Conservation (phyloP, 176 grass and related monocot species). For the Carex kokanica region DNA sequence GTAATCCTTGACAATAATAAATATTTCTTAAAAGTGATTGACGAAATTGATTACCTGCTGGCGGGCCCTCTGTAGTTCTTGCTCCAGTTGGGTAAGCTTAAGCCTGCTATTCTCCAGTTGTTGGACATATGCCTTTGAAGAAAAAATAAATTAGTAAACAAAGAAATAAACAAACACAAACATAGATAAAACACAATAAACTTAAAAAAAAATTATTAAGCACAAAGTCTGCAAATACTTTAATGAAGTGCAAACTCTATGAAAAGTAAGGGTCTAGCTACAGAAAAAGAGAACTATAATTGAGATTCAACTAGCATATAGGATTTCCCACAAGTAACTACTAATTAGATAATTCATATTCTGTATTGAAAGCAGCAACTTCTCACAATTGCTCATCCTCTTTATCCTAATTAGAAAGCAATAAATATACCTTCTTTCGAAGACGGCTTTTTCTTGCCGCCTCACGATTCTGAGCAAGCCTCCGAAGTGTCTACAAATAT, state of each 20-base stretch:
- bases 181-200: background rate
- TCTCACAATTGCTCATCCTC: background rate
- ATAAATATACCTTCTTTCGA: slow-evolving; percentile 60
- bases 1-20: background rate
- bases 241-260: background rate
- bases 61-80: slow-evolving; percentile 91
- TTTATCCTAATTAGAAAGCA: background rate
- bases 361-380: background rate
- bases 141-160: slow-evolving; percentile 8
- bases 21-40: background rate
- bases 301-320: background rate
- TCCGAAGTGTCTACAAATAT: slow-evolving; percentile 52
- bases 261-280: background rate
- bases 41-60: slow-evolving; percentile 59
- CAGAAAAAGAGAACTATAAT: background rate
- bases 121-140: slow-evolving; percentile 91
- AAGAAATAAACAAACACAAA: background rate
- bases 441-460: slow-evolving; percentile 88
- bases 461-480: slow-evolving; percentile 94
- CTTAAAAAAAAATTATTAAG: background rate
- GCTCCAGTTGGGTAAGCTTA: slow-evolving; percentile 96
- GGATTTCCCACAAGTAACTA: background rate
- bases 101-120: slow-evolving; percentile 99
- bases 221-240: background rate
- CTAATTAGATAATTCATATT: background rate